Evolutionary conservation across 306 rosid genomes (phyloP), one percentile per base, ranked within the genome.

Genomic region (Dryas alaskensis): DNA sequence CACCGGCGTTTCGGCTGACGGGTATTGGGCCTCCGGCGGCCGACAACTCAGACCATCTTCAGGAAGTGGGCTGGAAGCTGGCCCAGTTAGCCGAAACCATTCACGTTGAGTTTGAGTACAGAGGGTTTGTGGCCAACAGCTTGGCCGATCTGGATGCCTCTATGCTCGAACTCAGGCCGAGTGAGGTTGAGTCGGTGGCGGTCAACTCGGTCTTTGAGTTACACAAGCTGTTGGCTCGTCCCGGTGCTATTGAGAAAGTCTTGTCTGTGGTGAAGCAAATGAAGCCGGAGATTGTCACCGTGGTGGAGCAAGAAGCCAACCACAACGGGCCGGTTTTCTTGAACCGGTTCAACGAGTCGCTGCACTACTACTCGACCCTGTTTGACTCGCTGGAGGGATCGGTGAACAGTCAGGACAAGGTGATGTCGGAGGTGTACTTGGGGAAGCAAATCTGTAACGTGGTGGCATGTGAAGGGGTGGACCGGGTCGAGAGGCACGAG

Each of bases 381-480:
- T 94, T 94, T n/a, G 99, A 94, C 88, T 92, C 99, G 81, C 42
- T 92, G 44, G 99, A 94, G 16, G 90, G 98, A 0, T 89, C 96
- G 45, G 87, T 73, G 3, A 82, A 83, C 74, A 55, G 70, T 12
- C 81, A 87, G 55, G 95, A 92, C n/a, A 88, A 88, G 80, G 71
- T 80, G 6, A 84, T 94, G 96, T 77, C 98, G 14, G 99, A 94
- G 84, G 78, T 88, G n/a, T 94, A 92, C 17, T 25, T 94, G 0
- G 99, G 99, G 65, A 90, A 87, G 63, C 99, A 94, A 79, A 94
- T 94, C 67, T 90, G 88, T 58, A 92, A 94, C 84, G 88, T 94
- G 62, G 97, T 94, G 66, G 90, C 99, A 0, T 84, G 95, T 14
- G 98, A 94, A 55, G 99, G 98, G 0, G 17, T 37, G n/a, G 97